Conservation (phyloP, 495 filamentous ascomycete genomes). For the Penicillium steckii region DNA sequence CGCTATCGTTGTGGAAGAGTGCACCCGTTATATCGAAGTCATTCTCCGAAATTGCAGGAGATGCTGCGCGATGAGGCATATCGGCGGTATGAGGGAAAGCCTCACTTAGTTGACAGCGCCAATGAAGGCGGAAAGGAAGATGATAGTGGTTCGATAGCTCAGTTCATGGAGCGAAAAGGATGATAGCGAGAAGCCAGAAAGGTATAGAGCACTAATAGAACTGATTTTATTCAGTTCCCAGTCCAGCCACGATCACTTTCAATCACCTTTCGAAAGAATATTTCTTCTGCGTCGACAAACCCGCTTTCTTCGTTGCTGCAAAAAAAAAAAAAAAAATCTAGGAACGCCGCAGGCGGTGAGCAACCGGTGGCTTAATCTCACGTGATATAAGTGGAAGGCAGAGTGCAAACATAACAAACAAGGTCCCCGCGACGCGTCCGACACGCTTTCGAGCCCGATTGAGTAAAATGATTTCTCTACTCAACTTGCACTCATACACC, state of each 20-base stretch:
- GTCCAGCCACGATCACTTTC: slow-evolving; percentile 4
- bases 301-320: slow-evolving; percentile 24
- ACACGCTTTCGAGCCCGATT: slow-evolving; percentile 41
- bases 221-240: neutral
- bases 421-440: slow-evolving; percentile 39
- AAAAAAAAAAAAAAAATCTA: slow-evolving; percentile 25
- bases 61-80: slow-evolving; percentile 65
- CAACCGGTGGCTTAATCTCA: neutral
- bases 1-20: slow-evolving; percentile 63
- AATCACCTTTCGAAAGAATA: slow-evolving; percentile 8
- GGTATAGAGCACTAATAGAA: neutral
- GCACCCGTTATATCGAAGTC: slow-evolving; percentile 86
- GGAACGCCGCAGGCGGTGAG: slow-evolving; percentile 38
- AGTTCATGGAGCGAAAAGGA: slow-evolving; percentile 1
- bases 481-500: slow-evolving; percentile 7
- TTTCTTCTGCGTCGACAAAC: slow-evolving; percentile 5
- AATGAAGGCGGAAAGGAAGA: slow-evolving; percentile 11
- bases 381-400: neutral
- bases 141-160: slow-evolving; percentile 9
- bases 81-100: slow-evolving; percentile 5
- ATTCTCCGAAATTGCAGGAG: slow-evolving; percentile 82
- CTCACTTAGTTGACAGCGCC: slow-evolving; percentile 8
- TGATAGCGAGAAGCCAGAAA: neutral
- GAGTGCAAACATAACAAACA: slow-evolving; percentile 35
- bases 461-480: slow-evolving; percentile 39